Evolutionary conservation across 2,329 filamentous ascomycete genomes (phyloP), one percentile per base, ranked within the genome.

Genomic region (Fusarium graminum): DNA sequence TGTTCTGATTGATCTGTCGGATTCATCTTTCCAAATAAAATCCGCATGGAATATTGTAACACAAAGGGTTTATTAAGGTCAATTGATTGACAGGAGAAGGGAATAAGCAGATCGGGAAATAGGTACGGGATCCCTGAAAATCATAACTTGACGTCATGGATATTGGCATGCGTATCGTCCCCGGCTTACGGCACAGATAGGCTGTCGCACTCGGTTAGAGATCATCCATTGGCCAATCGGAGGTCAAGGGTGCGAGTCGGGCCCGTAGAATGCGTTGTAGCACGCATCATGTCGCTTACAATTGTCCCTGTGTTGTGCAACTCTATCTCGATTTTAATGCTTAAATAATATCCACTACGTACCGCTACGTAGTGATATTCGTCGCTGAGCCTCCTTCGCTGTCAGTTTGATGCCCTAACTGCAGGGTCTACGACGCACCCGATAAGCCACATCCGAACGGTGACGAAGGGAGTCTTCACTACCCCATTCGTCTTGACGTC

Each of bases 141-240:
- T 11, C 32, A 4, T 3, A 14, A 17, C 38, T 61, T 62, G 59
- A 62, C 59, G 57, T 62, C 57, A 62, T 62, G 16, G 59, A 62
- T 12, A 50, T 62, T 62, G 38, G 38, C 22, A 3, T 40, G 25
- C 22, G 49, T 40, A 56, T 62, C 50, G 57, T 19, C 29, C 25
- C 8, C 57, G 59, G 44, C 19, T 56, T 47, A 62, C 59, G 49
- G 59, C 59, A 62, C 49, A 49, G 32, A n/a, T 26, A 41, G 17
- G 32, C 22, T 32, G 17, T 62, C 42, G 57, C 49, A 62, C 57
- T 49, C 55, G 55, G 40, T n/a, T 36, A 45, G 16, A 1, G n/a
- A n/a, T 6, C 17, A 9, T 14, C 14, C 12, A 40, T 16, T 2
- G 6, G 10, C 55, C 46, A 61, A 54, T 60, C 6, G 14, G 2